Conservation (phyloP, 2,329 filamentous ascomycete species). For the Colletotrichum tropicicola region DNA sequence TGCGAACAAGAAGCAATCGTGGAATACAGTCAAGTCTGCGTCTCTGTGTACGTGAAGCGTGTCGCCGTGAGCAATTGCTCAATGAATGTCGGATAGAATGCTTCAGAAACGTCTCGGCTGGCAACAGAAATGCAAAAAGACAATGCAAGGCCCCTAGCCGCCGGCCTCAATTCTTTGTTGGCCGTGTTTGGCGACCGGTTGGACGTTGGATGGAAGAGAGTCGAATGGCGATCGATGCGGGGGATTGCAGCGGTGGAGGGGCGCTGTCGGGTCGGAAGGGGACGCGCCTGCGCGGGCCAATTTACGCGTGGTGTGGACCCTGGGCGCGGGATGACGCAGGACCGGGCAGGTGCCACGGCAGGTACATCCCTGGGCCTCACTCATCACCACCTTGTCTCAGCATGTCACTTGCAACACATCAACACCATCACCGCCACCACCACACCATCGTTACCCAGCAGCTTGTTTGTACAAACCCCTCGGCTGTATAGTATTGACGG, state of each 20-base stretch:
- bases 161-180: too few relatives aligned
- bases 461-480: slow-evolving; percentile 6
- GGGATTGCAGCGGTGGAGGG: neutral
- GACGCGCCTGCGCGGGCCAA: neutral
- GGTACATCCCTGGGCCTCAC: neutral
- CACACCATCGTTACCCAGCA: neutral
- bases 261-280: too few relatives aligned
- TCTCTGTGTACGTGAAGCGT: too few relatives aligned
- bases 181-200: neutral
- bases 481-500: slow-evolving; percentile 28
- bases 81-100: too few relatives aligned
- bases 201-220: neutral
- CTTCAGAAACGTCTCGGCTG: too few relatives aligned
- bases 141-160: too few relatives aligned
- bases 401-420: neutral
- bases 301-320: neutral
- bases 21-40: too few relatives aligned
- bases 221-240: neutral
- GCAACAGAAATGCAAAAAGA: too few relatives aligned
- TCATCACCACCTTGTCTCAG: neutral
- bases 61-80: too few relatives aligned
- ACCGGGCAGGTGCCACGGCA: too few relatives aligned
- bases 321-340: too few relatives aligned
- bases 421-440: neutral
- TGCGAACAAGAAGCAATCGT: too few relatives aligned